Conservation (phyloP, 2,329 filamentous ascomycete genomes). For the Stylonectria norvegica region DNA sequence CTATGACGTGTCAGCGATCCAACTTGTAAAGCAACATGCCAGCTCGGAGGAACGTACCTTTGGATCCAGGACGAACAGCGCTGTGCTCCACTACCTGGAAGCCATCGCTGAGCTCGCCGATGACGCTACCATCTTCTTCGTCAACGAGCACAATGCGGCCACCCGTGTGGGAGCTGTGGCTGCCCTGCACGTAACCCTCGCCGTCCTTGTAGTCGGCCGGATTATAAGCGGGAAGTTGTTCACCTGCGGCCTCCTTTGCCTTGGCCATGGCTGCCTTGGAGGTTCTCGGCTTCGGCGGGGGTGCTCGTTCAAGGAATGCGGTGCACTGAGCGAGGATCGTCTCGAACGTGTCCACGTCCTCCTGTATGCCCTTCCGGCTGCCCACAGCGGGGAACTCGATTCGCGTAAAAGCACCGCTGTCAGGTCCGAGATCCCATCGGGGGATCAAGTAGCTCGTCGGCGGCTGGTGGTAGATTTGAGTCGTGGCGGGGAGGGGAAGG, state of each 20-base stretch:
- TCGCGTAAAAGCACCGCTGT: conserved; percentile 85
- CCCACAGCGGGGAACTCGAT: conserved; percentile 83
- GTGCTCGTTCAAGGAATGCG: conserved; percentile 82
- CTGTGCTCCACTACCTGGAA: conserved; percentile 77
- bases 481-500: conserved; percentile 87
- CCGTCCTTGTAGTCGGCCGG: conserved; percentile 77
- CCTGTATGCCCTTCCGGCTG: conserved; percentile 70
- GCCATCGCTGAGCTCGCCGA: conserved; percentile 83
- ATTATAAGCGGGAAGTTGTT: conserved; percentile 66
- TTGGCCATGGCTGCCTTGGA: conserved; percentile 38
- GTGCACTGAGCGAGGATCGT: conserved; percentile 98
- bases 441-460: conserved; percentile 92
- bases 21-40: background rate
- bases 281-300: conserved; percentile 49
- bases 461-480: conserved; percentile 95
- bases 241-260: conserved; percentile 39
- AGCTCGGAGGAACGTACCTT: conserved; percentile 58
- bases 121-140: conserved; percentile 92
- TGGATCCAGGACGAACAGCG: conserved; percentile 77
- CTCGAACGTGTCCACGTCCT: conserved; percentile 94
- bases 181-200: conserved; percentile 68
- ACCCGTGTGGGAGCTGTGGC: conserved; percentile 46
- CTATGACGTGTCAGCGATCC: conserved; percentile 31
- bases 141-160: conserved; percentile 90
- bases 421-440: conserved; percentile 86